Base-by-base conservation (phyloP, 768 basidiomycete species). In the Panaeolus cyanescens region DNA sequence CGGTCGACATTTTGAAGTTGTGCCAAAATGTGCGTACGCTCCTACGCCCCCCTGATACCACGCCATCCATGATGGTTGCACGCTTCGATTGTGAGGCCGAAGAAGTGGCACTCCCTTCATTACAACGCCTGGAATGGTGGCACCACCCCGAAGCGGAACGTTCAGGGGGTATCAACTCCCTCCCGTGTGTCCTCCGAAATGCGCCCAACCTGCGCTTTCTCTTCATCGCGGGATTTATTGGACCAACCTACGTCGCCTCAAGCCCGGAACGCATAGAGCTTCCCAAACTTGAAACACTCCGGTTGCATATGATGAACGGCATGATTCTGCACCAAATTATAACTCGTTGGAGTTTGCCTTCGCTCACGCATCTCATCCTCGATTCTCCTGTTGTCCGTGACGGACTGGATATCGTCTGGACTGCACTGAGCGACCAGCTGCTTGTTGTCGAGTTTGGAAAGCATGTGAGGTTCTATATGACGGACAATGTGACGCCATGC, bases 41-140 rank as follows among this genome's bases (percentile, higher is more conserved):
- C 19, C 76, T 85, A 55, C 78, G 89, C 20, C 83, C 84, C 20
- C 79, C 45, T 50, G 45, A 40, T 58, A 67, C 36, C 64, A 64
- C 45, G 65, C 62, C 40, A 65, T 71, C 17, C 55, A 65, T 32
- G 62, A 69, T 3, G 70, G 71, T 9, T 61, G 65, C 7, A 13
- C 75, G 72, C 32, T 90, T 83, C 71, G 83, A 87, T 28, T 85
- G 82, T 67, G 83, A 84, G 59, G 78, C 80, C 9, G 77, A 77
- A 13, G 75, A 72, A 58, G 71, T 85, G 3, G 68, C 79, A 3
- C 63, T 89, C 13, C 74, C 77, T 20, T 82, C 82, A 20, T 75
- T 91, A 37, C 82, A 80, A 42, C 83, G 87, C 28, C 78, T 91
- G 31, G 88, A 90, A 54, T 90, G 88, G 87, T 89, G 86, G 85